These are phyloP conservation scores for Calonectria hongkongensis DNA, from an alignment of 2,329 filamentous ascomycete species.

Conservation along the genomic window DNA sequence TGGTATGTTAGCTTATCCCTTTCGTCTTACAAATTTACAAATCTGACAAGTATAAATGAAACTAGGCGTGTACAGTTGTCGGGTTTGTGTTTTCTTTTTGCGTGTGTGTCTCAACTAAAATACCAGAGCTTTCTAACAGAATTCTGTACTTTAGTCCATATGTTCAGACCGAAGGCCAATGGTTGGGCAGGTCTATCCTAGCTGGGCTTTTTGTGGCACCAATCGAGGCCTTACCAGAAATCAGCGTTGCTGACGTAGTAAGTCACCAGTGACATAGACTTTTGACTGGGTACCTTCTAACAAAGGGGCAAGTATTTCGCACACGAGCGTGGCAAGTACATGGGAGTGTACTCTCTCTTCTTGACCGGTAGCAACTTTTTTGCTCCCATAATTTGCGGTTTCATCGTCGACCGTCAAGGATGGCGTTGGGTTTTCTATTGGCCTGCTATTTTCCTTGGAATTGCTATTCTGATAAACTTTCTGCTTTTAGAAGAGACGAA, in stretches of 20 bases:
- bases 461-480: conserved; percentile 65
- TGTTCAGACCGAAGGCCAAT: conserved; percentile 61
- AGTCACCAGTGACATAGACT: background rate
- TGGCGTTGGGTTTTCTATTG: conserved; percentile 67
- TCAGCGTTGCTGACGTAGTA: conserved; percentile 64
- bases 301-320: conserved; percentile 55
- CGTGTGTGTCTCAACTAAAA: background rate
- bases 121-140: background rate
- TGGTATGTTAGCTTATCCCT: conserved; percentile 49
- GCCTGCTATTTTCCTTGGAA: conserved; percentile 62
- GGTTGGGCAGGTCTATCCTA: conserved; percentile 67
- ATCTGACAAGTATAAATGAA: background rate
- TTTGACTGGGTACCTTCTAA: conserved; percentile 1
- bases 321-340: conserved; percentile 65
- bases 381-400: conserved; percentile 66
- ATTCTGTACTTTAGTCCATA: conserved; percentile 54
- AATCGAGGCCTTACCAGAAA: conserved; percentile 68
- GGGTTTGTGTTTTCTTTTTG: background rate
- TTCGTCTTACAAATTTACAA: too few species aligned
- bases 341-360: conserved; percentile 64
- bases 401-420: conserved; percentile 64
- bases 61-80: background rate
- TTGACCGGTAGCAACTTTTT: conserved; percentile 65
- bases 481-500: conserved; percentile 77
- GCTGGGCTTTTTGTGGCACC: conserved; percentile 66